These are phyloP conservation scores for Lentinula boryana DNA, from an alignment of 768 basidiomycete genomes.

Conservation along the genomic window DNA sequence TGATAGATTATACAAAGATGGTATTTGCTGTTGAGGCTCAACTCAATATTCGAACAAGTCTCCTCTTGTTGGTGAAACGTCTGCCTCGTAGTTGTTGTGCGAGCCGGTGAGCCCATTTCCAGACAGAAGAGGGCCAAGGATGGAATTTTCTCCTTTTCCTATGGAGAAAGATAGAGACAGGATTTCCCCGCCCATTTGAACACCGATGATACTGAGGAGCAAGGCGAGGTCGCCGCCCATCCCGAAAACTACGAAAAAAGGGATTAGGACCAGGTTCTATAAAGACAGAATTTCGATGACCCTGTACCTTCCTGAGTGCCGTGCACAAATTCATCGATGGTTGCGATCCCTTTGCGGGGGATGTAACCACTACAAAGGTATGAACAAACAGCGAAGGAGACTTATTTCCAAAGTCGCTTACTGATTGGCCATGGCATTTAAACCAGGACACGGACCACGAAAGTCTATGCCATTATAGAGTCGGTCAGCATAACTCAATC, in stretches of 20 bases:
- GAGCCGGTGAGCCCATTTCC: neutral
- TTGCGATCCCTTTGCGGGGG: neutral
- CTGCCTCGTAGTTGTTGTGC: conserved; percentile 12
- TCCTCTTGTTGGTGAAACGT: neutral
- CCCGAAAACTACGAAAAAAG: neutral
- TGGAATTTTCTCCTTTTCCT: neutral
- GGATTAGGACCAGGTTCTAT: neutral
- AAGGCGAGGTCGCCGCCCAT: neutral
- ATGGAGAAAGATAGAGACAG: neutral
- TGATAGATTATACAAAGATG: neutral
- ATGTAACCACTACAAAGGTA: neutral
- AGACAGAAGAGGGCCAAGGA: neutral
- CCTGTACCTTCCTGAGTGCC: neutral
- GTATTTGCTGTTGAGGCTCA: neutral
- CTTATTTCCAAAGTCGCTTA: neutral
- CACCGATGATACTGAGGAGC: neutral
- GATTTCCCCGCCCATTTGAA: neutral
- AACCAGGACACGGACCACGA: conserved; percentile 20
- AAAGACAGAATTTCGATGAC: neutral
- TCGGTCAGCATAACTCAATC: neutral
- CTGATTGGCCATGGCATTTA: conserved; percentile 25
- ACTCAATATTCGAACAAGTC: neutral
- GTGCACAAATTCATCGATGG: neutral
- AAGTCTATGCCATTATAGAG: too few species aligned
- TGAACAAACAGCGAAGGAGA: neutral